Evolutionary conservation across 192 early-diverging fungal genomes (phyloP), one percentile per base, ranked within the genome.

Genomic region (Backusella macrospora): DNA sequence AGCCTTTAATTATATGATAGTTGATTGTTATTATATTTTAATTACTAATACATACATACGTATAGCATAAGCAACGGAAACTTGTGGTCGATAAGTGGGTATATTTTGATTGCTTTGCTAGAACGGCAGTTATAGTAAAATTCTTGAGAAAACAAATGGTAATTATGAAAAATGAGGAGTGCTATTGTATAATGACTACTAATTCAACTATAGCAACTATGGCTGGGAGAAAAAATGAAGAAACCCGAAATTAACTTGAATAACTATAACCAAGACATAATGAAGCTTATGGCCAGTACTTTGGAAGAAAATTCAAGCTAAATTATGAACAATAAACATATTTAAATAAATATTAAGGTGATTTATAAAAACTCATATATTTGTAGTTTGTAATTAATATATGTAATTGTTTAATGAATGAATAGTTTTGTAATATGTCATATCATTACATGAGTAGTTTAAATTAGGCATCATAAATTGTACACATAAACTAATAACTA

Each of bases 21-120:
- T 47, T 26, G 12, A 37, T 18, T 21, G 45, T 48, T 23, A 26
- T n/a, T 52, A 48, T 26, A 26, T 34, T 46, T 49, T 48, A 59
- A 64, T 39, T 21, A 34, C 18, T 63, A 48, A 26, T 18, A 39
- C 7, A 13, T 39, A 34, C 29, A 44, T 73, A 42, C 5, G 71
- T 23, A 15, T 65, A 86, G 83, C 80, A 86, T 65, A 80, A 82
- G 23, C 80, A 78, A 47, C 76, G 80, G 37, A 64, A 70, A 10
- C 70, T 84, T 3, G 74, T 81, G 10, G 46, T 88, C 5, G 84
- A 88, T 71, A 77, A 86, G n/a, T 86, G 82, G 83, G 80, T 88
- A 16, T 74, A 83, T 48, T 79, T 88, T 72, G 75, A 82, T 49
- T 88, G 86, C 63, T 81, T 81, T 65, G 84, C 83, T 34, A 82